A percentile compares a stretch with the other conserved stretches of the same genome.
These are phyloP conservation scores for Dichotomocladium elegans DNA, from an alignment of 371 early-diverging fungal genomes.

Conservation along the genomic window DNA sequence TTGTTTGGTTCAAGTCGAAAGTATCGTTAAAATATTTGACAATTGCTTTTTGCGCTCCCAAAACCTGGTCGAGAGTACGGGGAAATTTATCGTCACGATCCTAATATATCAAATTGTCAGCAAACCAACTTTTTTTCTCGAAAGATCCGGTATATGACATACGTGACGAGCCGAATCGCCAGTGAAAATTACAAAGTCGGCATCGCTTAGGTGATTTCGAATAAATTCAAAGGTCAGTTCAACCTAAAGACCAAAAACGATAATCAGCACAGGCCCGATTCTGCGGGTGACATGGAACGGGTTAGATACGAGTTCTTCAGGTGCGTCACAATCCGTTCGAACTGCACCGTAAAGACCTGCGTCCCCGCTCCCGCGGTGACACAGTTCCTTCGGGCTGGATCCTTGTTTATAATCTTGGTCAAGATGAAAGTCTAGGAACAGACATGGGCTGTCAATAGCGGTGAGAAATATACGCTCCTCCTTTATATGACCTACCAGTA, in stretches of 20 bases:
- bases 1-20: conserved; percentile 11
- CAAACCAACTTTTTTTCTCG: not conserved
- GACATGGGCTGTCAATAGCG: not conserved
- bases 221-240: conserved; percentile 30
- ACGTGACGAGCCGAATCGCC: conserved; percentile 31
- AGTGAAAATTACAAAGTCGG: conserved; percentile 42
- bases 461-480: not conserved
- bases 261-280: not conserved
- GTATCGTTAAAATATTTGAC: conserved; percentile 16
- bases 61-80: conserved; percentile 12
- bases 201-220: conserved; percentile 10
- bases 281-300: not conserved
- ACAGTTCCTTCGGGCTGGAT: conserved; percentile 13
- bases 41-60: conserved; percentile 16
- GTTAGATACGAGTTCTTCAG: not conserved
- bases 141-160: too few relatives aligned
- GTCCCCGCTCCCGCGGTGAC: conserved; percentile 12
- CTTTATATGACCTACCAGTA: conserved; percentile 9
- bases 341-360: conserved; percentile 5
- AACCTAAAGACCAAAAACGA: conserved; percentile 1
- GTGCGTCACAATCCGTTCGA: conserved; percentile 1
- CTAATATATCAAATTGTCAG: not conserved
- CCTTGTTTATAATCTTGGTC: conserved; percentile 9
- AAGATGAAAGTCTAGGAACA: conserved; percentile 12
- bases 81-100: conserved; percentile 19